phyloP scores from a whole-genome alignment of 192 early-diverging fungal genomes.

The Gigaspora rosea region DNA sequence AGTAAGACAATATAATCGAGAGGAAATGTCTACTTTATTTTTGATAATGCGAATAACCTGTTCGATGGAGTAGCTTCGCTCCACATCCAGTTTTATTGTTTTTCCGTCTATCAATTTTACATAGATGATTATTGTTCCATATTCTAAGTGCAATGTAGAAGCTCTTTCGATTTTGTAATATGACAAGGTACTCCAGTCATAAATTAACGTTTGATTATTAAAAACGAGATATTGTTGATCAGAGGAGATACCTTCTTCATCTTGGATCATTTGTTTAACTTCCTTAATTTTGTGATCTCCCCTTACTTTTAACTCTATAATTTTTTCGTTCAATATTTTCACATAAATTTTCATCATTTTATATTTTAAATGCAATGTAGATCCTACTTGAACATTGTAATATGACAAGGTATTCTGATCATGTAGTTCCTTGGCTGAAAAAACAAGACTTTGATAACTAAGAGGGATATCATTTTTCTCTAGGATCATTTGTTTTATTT shows the following conservation, averaged over 20 bases:
- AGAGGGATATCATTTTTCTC: background rate
- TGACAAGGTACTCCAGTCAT: slow-evolving; percentile 69
- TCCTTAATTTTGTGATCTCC: slow-evolving; percentile 67
- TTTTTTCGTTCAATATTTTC: slow-evolving; percentile 82
- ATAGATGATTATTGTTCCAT: slow-evolving; percentile 29
- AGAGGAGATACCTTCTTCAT: slow-evolving; percentile 72
- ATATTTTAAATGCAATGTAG: background rate
- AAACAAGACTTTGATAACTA: background rate
- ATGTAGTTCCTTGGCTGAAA: background rate
- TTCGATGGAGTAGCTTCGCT: slow-evolving; percentile 64
- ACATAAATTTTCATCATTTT: slow-evolving; percentile 34
- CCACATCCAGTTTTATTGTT: slow-evolving; percentile 86
- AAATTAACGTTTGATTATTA: slow-evolving; percentile 77
- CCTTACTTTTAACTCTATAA: slow-evolving; percentile 83
- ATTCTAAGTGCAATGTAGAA: slow-evolving; percentile 66
- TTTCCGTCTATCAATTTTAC: slow-evolving; percentile 78
- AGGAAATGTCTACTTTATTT: slow-evolving; percentile 34
- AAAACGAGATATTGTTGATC: slow-evolving; percentile 79
- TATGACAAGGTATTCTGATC: slow-evolving; percentile 10
- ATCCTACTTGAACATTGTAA: slow-evolving; percentile 4
- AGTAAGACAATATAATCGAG: no score
- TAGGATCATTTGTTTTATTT: slow-evolving; percentile 4
- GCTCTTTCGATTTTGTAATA: slow-evolving; percentile 79
- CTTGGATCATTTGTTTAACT: slow-evolving; percentile 74
- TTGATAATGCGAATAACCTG: slow-evolving; percentile 74